Conservation (phyloP, 2,329 filamentous ascomycete genomes). For the Ophiostoma quercus region DNA sequence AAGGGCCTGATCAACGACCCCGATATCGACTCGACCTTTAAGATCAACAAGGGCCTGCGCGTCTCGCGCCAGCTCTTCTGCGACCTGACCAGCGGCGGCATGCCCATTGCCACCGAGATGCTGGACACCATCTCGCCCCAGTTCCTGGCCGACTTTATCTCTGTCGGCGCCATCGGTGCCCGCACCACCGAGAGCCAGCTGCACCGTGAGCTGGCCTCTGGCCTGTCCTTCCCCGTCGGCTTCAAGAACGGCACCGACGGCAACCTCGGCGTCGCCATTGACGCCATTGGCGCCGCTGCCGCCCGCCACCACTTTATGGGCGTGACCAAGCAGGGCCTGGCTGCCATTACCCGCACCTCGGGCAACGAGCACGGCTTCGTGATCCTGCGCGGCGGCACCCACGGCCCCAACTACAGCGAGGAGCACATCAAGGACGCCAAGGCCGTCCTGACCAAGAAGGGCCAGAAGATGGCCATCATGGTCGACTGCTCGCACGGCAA, state of each 20-base stretch:
- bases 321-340: conserved; percentile 94
- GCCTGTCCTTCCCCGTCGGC: conserved; percentile 92
- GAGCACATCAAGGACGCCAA: conserved; percentile 73
- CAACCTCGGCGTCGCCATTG: conserved; percentile 82
- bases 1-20: conserved; percentile 99
- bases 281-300: conserved; percentile 83
- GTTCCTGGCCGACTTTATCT: conserved; percentile 94
- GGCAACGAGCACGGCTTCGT: conserved; percentile 98
- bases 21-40: conserved; percentile 92
- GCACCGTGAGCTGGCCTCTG: conserved; percentile 90
- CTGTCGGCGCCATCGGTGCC: conserved; percentile 89
- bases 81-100: conserved; percentile 77
- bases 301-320: conserved; percentile 96
- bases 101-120: conserved; percentile 98
- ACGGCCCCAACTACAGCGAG: conserved; percentile 89
- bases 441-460: conserved; percentile 74
- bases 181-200: conserved; percentile 95
- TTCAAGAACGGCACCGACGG: conserved; percentile 99
- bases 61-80: conserved; percentile 90
- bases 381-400: conserved; percentile 85
- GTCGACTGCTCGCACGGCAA: conserved; percentile 98
- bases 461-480: conserved; percentile 86
- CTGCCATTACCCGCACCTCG: conserved; percentile 85
- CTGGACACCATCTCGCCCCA: conserved; percentile 97
- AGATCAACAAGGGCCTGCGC: conserved; percentile 97